Conservation (phyloP, 805 yeast genomes). For the Candida manassasensis region DNA sequence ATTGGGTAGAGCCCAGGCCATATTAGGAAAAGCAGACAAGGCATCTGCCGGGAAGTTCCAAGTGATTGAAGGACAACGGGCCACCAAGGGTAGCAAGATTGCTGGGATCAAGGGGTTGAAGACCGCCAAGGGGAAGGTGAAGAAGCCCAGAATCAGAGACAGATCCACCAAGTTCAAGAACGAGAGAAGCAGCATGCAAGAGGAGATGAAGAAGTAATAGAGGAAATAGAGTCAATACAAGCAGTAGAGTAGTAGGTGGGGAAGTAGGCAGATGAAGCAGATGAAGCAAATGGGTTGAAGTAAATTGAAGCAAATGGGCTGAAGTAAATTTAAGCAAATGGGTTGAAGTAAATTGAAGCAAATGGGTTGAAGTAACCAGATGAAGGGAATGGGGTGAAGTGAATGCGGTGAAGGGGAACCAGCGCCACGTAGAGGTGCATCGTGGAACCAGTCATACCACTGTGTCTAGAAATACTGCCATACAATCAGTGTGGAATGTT, state of each 20-base stretch:
- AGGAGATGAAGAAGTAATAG: conserved; percentile 6
- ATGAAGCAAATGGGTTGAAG: no score
- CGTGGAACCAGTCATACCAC: no score
- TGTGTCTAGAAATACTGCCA: no score
- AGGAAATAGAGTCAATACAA: conserved; percentile 6
- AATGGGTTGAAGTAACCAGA: no score
- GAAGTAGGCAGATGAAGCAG: neutral
- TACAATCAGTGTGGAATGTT: no score
- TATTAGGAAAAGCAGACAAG: conserved; percentile 77
- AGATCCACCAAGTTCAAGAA: conserved; percentile 49
- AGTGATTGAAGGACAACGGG: conserved; percentile 72
- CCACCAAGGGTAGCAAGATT: conserved; percentile 59
- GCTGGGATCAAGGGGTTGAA: conserved; percentile 57
- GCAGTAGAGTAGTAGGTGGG: neutral
- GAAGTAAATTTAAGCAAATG: no score
- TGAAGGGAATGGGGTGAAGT: no score
- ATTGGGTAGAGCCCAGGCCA: conserved; percentile 72
- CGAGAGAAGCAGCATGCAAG: conserved; percentile 24
- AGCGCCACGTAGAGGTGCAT: no score
- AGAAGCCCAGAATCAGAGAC: conserved; percentile 57
- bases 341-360: no score
- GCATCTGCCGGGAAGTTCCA: conserved; percentile 49
- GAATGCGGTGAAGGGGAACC: no score
- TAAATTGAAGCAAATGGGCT: no score
- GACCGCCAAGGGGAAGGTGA: conserved; percentile 34